A percentile compares a stretch with the other conserved stretches of the same genome.
phyloP scores from a whole-genome alignment of 805 yeast species.

The Yarrowia keelungensis region DNA sequence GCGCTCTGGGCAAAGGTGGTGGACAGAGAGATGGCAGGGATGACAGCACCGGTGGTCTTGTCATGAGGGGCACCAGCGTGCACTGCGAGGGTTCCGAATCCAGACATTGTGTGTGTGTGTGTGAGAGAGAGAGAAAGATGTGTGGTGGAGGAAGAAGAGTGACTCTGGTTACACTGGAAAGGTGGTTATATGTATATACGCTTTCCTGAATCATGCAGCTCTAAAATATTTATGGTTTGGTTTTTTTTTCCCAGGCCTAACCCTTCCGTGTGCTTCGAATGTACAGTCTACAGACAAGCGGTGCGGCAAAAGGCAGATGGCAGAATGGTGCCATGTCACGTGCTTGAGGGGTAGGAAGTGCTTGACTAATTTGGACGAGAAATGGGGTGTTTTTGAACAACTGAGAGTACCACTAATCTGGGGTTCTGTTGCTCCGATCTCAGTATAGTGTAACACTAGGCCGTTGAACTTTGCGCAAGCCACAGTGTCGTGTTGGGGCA shows the following conservation, averaged over 20 bases:
- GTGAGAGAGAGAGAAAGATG: neutral
- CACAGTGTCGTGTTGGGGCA: neutral
- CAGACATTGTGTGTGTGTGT: constrained; percentile 31
- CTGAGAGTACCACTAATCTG: too few relatives aligned
- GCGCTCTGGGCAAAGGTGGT: constrained; percentile 84
- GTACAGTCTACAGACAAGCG: neutral
- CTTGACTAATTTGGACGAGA: too few relatives aligned
- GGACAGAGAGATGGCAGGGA: constrained; percentile 80
- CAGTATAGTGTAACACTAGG: too few relatives aligned
- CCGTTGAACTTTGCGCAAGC: constrained; percentile 38
- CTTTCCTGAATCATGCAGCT: neutral
- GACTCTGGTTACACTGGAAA: too few relatives aligned
- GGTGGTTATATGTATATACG: constrained; percentile 8
- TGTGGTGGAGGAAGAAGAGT: neutral
- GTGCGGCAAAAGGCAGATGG: too few relatives aligned
- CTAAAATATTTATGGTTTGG: neutral
- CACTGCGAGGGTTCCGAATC: constrained; percentile 80
- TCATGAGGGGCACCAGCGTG: constrained; percentile 82
- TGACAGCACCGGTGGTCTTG: constrained; percentile 82
- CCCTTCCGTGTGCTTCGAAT: constrained; percentile 30
- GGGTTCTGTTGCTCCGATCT: too few relatives aligned
- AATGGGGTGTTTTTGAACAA: too few relatives aligned
- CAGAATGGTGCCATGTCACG: constrained; percentile 14
- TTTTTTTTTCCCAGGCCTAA: neutral
- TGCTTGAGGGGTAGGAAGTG: neutral